Evolutionary conservation across 2,329 filamentous ascomycete genomes (phyloP), one percentile per base, ranked within the genome.

Genomic region (Nigrospora osmanthi): DNA sequence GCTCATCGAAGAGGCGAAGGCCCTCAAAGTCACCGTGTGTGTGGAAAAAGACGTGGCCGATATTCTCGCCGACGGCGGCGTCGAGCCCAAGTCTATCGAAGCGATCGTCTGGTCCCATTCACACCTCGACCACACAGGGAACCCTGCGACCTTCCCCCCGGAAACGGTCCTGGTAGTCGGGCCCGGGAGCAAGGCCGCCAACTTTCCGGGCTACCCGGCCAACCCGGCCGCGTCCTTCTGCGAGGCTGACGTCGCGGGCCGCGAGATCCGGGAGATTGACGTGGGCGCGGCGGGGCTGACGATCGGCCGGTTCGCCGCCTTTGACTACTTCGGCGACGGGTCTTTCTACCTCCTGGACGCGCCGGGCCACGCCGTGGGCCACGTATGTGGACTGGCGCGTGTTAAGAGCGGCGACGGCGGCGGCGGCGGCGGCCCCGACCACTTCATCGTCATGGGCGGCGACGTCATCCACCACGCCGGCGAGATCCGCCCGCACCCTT

Each of bases 101-200:
- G 53, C 52, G 30, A 40, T 74, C 5, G 60, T 74, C 28, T 55
- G 70, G 15, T 68, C 63, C 47, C 71, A 75, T 46, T 60, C 65
- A 5, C 71, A 75, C 50, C 70, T 69, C 55, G 71, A 75, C 53
- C 72, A 75, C 48, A 64, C 65, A 30, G 73, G 72, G 38, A 69
- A 70, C 13, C 68, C 70, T 0, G 57, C 61, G 13, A 66, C 70
- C 47, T 75, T 75, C 51, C 51, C 58, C 1, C 60, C 63, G 13
- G 58, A 64, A 0, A 60, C 64, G 7, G 70, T 73, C 43, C 52
- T 72, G 2, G 62, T 75, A 34, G 73, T 50, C 7, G 48, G 48
- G 14, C 48, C 48, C 2, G 48, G 46, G 64, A 35, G 58, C 57
- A 40, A 66, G 61, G 43, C 49, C 13, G 40, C 42, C 14, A 35